Evolutionary conservation across 768 basidiomycete species (phyloP).

Genomic region (Exidia glandulosa): DNA sequence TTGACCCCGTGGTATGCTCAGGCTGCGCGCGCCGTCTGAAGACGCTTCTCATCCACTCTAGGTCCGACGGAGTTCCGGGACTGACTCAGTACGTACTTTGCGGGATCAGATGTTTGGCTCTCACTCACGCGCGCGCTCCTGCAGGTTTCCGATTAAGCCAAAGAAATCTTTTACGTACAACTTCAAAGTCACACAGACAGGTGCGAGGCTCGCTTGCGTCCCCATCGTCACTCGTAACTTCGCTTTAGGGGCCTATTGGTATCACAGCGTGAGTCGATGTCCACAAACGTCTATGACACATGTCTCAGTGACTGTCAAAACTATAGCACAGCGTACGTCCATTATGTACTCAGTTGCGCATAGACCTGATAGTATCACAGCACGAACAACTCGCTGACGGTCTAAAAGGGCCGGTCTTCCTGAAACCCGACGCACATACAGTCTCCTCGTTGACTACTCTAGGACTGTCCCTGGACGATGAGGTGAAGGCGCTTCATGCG

Average conservation of each 20-base stretch:
- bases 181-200: neutral
- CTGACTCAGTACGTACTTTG: neutral
- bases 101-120: neutral
- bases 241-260: neutral
- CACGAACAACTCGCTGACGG: neutral
- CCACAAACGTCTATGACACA: no score
- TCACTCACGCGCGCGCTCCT: neutral
- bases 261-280: no score
- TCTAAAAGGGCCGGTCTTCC: neutral
- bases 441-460: neutral
- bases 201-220: neutral
- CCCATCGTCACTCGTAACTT: neutral
- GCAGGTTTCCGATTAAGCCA: neutral
- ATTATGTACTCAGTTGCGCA: neutral
- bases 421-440: neutral
- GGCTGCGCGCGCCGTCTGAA: neutral
- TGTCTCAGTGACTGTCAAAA: no score
- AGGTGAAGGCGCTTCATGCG: neutral
- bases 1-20: neutral
- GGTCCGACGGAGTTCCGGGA: neutral
- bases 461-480: neutral
- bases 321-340: no score
- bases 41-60: neutral
- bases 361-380: no score
- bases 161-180: neutral